Base-by-base conservation (phyloP, 2,329 filamentous ascomycete species). In the Neopestalotiopsis rosae region DNA sequence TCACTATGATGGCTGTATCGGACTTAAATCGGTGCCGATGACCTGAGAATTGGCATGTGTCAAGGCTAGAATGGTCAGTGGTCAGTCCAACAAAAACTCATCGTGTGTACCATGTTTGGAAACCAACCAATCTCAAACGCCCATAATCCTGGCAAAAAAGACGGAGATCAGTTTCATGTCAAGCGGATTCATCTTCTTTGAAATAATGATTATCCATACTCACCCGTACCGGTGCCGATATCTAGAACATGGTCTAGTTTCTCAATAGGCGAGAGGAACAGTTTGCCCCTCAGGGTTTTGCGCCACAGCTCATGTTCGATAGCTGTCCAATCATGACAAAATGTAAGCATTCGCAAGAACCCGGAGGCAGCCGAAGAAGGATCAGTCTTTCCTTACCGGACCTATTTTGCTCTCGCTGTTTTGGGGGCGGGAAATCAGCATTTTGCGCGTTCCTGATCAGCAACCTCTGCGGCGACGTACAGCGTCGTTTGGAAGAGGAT, bases 171-270 rank as follows among this genome's bases (percentile, higher is more conserved):
- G 49, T 49, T 1, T 2, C 40, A 1, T 66, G 45, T 28, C 14
- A 28, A 5, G n/a, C 1, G 32, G 12, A 30, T 13, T 17, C n/a
- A 10, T 12, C 7, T n/a, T 20, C n/a, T 20, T 58, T 34, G 5
- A 17, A 7, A 1, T 20, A 14, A 13, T 28, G 24, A 28, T 28
- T 28, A 28, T 28, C 52, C 17, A 24, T n/a, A 61, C 63, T 62
- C 34, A 69, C 69, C 69, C 24, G 67, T 69, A 14, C 69, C 69
- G 2, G 69, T 70, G 10, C 69, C 68, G 9, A 70, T 64, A 38
- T 70, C 69, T 17, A 70, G 61, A 20, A 70, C 64, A 40, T 70
- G 61, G 24, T 65, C 42, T 42, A 70, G 63, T 57, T 64, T n/a
- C 10, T 67, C 64, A 24, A 69, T 62, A 3, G 69, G 69, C 3